A percentile compares a stretch with the other conserved stretches of the same genome.
phyloP scores from a whole-genome alignment of 345 rosid genomes.

The Syzygium oleosum region DNA sequence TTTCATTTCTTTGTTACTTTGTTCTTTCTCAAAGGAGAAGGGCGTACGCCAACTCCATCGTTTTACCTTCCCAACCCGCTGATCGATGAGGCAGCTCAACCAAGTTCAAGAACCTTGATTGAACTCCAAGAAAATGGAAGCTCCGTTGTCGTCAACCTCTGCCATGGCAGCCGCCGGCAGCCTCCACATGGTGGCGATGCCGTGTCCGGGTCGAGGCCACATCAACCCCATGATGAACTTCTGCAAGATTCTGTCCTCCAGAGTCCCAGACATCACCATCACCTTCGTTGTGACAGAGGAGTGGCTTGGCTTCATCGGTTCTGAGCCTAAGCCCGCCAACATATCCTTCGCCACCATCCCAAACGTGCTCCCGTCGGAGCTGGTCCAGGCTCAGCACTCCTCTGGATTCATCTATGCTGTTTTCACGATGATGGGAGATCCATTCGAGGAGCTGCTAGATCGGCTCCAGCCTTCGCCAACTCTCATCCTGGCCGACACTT shows the following conservation, averaged over 20 bases:
- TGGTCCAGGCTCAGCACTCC: conserved; percentile 6
- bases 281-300: conserved; percentile 24
- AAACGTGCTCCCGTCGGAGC: conserved; percentile 23
- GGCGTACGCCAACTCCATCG: background rate
- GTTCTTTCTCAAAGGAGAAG: background rate
- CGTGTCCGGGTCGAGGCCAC: conserved; percentile 26
- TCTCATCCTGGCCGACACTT: conserved; percentile 27
- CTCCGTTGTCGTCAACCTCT: background rate
- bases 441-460: conserved; percentile 11
- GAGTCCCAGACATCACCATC: conserved; percentile 7
- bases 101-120: background rate
- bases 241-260: conserved; percentile 15
- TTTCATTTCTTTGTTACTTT: too few species aligned
- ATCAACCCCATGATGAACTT: conserved; percentile 31
- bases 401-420: conserved; percentile 8
- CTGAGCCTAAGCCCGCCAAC: conserved; percentile 4
- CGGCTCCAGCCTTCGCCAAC: conserved; percentile 9
- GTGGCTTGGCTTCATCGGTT: conserved; percentile 19
- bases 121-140: background rate
- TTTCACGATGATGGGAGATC: conserved; percentile 17
- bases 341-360: conserved; percentile 10
- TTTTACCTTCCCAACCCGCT: background rate
- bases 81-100: background rate
- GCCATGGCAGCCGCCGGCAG: background rate
- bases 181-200: conserved; percentile 14